Evolutionary conservation across 2,329 filamentous ascomycete genomes (phyloP).

Genomic region (Scedosporium aurantiacum): DNA sequence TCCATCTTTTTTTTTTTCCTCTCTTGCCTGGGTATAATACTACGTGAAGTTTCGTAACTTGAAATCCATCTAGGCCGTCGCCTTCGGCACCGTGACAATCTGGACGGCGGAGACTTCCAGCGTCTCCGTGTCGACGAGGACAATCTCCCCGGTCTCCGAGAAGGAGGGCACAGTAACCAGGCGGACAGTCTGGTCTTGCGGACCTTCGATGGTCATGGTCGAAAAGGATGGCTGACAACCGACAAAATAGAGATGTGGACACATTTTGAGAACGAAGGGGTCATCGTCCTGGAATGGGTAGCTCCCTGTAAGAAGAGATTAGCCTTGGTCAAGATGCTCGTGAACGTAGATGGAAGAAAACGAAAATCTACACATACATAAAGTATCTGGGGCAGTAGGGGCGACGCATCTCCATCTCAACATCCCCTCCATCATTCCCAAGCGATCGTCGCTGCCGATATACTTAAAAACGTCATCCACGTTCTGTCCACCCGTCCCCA

Average conservation of each 20-base stretch:
- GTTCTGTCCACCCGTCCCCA: slow-evolving; percentile 85
- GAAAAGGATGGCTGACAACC: slow-evolving; percentile 75
- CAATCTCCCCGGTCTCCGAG: slow-evolving; percentile 62
- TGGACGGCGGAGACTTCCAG: slow-evolving; percentile 65
- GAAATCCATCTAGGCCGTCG: slow-evolving; percentile 5
- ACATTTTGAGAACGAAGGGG: slow-evolving; percentile 74
- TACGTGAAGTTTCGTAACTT: not conserved
- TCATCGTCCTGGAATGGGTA: slow-evolving; percentile 95
- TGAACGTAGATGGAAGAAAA: not conserved
- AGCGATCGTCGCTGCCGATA: slow-evolving; percentile 61
- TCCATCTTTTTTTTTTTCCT: not conserved
- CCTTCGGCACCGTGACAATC: slow-evolving; percentile 24
- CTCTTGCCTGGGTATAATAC: slow-evolving; percentile 1
- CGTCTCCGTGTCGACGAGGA: slow-evolving; percentile 78
- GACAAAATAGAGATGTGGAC: slow-evolving; percentile 84
- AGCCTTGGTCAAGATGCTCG: not conserved
- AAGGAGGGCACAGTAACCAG: slow-evolving; percentile 81
- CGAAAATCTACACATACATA: slow-evolving; percentile 54
- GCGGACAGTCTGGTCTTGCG: slow-evolving; percentile 58
- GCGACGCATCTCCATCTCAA: slow-evolving; percentile 84
- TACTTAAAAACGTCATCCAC: slow-evolving; percentile 92
- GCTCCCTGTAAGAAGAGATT: slow-evolving; percentile 51
- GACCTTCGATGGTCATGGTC: slow-evolving; percentile 56
- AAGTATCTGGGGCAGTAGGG: slow-evolving; percentile 88
- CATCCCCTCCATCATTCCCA: slow-evolving; percentile 91